Evolutionary conservation across 148 eudicot species (phyloP).

Genomic region (Polygonum aviculare): DNA sequence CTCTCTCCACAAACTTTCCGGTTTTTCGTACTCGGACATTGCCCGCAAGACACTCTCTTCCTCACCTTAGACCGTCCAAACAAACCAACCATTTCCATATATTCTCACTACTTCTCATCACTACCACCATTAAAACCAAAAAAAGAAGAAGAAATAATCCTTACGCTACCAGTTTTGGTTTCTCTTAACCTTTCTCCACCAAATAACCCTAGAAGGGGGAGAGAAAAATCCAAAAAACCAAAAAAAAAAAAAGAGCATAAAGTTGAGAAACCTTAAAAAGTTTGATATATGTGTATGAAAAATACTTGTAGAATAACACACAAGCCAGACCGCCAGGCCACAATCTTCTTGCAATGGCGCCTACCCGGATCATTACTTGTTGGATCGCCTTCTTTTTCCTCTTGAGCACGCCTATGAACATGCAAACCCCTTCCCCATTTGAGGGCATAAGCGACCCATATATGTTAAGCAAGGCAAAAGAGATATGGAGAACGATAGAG

Average conservation of each 20-base stretch:
- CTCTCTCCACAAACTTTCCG: background rate
- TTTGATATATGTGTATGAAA: background rate
- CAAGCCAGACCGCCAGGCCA: background rate
- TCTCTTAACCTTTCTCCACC: background rate
- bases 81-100: background rate
- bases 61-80: no score
- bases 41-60: background rate
- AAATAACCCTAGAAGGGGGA: background rate
- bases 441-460: no score
- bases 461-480: conserved; percentile 7
- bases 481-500: conserved; percentile 21
- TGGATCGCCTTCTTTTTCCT: background rate
- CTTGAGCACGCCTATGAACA: background rate
- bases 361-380: background rate
- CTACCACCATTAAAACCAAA: no score
- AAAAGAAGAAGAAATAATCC: no score
- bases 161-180: background rate
- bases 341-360: background rate
- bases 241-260: background rate
- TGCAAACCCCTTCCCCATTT: no score
- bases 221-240: background rate
- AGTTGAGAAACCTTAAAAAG: background rate
- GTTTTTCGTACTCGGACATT: background rate
- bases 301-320: background rate
- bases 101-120: background rate